Evolutionary conservation across 1,284 basidiomycete genomes (phyloP).

Genomic region (Ustilago bromivora): DNA sequence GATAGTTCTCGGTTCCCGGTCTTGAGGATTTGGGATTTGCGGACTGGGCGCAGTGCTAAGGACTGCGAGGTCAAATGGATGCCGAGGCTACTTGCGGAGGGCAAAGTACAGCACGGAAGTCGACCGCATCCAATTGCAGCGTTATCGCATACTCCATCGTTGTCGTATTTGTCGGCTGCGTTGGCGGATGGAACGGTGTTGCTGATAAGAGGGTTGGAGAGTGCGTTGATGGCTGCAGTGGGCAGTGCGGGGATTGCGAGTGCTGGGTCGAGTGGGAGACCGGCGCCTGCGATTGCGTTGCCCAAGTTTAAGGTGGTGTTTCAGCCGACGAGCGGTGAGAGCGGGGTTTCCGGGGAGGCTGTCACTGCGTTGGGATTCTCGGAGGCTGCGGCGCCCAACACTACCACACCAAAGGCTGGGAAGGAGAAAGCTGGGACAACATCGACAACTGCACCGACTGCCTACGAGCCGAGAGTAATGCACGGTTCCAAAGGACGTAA

Average conservation of each 20-base stretch:
- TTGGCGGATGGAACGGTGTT: constrained; percentile 94
- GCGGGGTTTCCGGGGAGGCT: constrained; percentile 75
- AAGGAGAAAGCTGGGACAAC: constrained; percentile 3
- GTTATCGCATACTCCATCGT: constrained; percentile 81
- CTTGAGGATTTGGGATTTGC: constrained; percentile 65
- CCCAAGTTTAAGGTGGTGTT: constrained; percentile 69
- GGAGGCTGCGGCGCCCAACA: constrained; percentile 69
- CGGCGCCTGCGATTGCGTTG: constrained; percentile 48
- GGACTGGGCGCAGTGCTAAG: constrained; percentile 24
- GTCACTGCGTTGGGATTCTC: constrained; percentile 91
- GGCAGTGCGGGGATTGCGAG: constrained; percentile 41
- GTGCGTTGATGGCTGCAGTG: constrained; percentile 76
- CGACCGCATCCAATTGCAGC: constrained; percentile 74
- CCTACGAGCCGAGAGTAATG: constrained; percentile 34
- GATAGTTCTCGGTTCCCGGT: constrained; percentile 53
- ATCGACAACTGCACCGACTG: background rate
- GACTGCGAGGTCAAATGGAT: constrained; percentile 27
- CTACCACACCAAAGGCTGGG: background rate
- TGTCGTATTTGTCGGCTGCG: constrained; percentile 88
- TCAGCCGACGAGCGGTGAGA: constrained; percentile 43
- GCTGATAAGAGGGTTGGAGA: constrained; percentile 88
- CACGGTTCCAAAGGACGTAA: constrained; percentile 48
- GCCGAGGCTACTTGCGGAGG: constrained; percentile 56
- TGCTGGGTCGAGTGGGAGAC: constrained; percentile 8
- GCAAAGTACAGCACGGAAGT: constrained; percentile 64